Conservation (phyloP, 2,329 filamentous ascomycete species). For the Hymenoscyphus linearis region DNA sequence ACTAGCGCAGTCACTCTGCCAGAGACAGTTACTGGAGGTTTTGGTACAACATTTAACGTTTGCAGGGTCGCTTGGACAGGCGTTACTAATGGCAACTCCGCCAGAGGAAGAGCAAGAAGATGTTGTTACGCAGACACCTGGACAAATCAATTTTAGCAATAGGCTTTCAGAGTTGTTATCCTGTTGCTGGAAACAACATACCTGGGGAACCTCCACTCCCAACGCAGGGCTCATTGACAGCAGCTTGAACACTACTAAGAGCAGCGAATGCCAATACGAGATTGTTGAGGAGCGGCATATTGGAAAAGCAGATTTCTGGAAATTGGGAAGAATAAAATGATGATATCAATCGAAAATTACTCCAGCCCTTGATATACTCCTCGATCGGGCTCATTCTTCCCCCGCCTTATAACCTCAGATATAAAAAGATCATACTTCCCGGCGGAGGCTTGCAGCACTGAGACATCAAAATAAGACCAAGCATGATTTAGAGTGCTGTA, state of each 20-base stretch:
- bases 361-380: neutral
- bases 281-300: neutral
- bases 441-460: neutral
- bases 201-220: neutral
- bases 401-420: neutral
- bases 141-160: neutral
- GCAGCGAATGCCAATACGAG: neutral
- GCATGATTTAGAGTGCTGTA: neutral
- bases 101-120: neutral
- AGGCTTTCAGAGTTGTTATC: neutral
- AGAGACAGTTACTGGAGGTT: neutral
- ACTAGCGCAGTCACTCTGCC: neutral
- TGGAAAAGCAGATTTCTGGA: neutral
- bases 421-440: neutral
- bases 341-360: neutral
- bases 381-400: neutral
- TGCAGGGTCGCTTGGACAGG: conserved; percentile 1
- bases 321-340: neutral
- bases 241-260: neutral
- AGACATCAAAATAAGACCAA: neutral
- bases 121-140: conserved; percentile 2
- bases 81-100: neutral
- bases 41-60: conserved; percentile 5
- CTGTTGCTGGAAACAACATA: neutral
- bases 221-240: conserved; percentile 3